Conservation (phyloP, 257 asterid species). For the Vinca minor region DNA sequence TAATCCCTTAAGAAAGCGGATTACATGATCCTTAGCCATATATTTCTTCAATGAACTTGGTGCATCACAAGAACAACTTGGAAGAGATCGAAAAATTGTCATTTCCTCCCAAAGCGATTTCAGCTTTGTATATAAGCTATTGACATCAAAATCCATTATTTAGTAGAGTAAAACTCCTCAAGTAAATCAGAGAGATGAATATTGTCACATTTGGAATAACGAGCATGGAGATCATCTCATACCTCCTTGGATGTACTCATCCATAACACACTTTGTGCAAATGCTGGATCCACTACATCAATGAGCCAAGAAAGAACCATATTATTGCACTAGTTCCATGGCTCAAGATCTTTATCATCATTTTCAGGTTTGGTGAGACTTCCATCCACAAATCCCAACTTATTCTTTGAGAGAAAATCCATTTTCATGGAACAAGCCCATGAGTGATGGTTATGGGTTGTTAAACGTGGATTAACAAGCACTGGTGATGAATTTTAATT, state of each 20-base stretch:
- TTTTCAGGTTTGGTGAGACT: background rate
- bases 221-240: background rate
- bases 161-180: background rate
- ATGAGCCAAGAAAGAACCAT: background rate
- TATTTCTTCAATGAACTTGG: no score
- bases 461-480: background rate
- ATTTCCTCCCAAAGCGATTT: background rate
- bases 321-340: background rate
- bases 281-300: background rate
- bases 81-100: background rate
- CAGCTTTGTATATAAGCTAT: background rate
- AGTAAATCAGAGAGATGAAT: background rate
- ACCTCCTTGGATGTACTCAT: background rate
- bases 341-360: background rate
- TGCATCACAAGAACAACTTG: background rate
- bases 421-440: background rate
- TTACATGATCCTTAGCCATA: background rate
- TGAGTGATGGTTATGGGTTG: background rate
- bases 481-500: background rate
- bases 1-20: background rate
- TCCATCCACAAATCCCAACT: background rate
- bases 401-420: background rate
- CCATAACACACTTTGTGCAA: background rate
- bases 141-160: no score
- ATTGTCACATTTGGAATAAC: background rate